Percentiles rank a stretch among this genome's conserved stretches.
phyloP scores from a whole-genome alignment of 2,329 filamentous ascomycete species.

The Dichotomopilus funicola region DNA sequence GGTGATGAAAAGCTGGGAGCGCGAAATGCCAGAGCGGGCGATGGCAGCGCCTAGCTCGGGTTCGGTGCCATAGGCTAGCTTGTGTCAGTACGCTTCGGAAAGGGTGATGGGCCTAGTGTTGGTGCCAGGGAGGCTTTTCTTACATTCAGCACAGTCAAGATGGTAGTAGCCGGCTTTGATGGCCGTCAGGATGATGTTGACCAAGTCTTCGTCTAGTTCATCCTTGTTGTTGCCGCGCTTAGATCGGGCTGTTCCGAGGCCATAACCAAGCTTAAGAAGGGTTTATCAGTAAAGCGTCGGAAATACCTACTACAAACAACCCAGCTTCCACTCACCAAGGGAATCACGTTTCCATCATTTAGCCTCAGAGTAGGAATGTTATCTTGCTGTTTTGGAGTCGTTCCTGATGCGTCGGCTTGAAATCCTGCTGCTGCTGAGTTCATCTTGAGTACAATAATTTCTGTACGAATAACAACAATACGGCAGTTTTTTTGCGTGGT shows the following conservation, averaged over 20 bases:
- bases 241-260: conserved; percentile 62
- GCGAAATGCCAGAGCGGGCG: conserved; percentile 56
- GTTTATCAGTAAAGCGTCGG: not conserved
- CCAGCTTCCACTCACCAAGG: conserved; percentile 47
- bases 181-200: conserved; percentile 49
- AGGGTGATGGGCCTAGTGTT: not conserved
- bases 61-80: conserved; percentile 55
- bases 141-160: conserved; percentile 68
- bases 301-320: conserved; percentile 1
- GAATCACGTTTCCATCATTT: conserved; percentile 67
- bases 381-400: conserved; percentile 34
- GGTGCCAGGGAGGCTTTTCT: not conserved
- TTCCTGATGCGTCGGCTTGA: conserved; percentile 35
- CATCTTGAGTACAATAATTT: conserved; percentile 29
- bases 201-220: conserved; percentile 48
- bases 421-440: conserved; percentile 37
- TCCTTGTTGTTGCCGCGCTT: conserved; percentile 45
- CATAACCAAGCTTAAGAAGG: conserved; percentile 56
- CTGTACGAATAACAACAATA: too few species aligned
- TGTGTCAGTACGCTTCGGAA: not conserved
- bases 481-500: too few species aligned
- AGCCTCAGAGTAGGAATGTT: conserved; percentile 57
- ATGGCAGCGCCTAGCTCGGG: conserved; percentile 66
- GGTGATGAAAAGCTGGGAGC: conserved; percentile 62
- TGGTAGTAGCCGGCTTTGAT: conserved; percentile 66